These are phyloP conservation scores for Pleurotus platypus DNA, from an alignment of 768 basidiomycete species.

Conservation along the genomic window DNA sequence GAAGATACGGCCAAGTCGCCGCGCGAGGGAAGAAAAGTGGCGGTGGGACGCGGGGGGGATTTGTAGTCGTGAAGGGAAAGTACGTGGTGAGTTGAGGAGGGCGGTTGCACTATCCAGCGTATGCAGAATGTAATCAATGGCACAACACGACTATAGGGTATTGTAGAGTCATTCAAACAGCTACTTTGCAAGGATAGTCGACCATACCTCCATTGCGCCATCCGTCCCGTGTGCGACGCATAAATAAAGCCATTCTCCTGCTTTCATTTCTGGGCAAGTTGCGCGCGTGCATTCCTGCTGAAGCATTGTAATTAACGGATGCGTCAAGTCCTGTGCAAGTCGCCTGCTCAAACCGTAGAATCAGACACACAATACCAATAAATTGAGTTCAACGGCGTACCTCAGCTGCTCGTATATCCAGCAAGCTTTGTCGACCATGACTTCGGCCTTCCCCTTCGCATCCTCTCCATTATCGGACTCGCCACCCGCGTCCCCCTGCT, in stretches of 20 bases:
- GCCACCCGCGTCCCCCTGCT: constrained; percentile 5
- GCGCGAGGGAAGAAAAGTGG: constrained; percentile 88
- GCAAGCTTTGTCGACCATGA: constrained; percentile 73
- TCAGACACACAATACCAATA: neutral
- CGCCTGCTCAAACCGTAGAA: constrained; percentile 45
- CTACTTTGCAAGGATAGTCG: too few relatives aligned
- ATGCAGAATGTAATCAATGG: constrained; percentile 93
- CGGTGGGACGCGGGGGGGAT: constrained; percentile 78
- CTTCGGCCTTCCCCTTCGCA: constrained; percentile 35
- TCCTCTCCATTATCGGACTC: constrained; percentile 24
- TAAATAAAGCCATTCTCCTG: constrained; percentile 96
- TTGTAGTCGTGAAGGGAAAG: constrained; percentile 87
- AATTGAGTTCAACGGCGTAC: constrained; percentile 21
- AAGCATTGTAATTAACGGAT: constrained; percentile 79
- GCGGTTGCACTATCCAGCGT: constrained; percentile 93
- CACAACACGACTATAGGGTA: constrained; percentile 77
- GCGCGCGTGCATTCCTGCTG: constrained; percentile 84
- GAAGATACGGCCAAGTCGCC: constrained; percentile 91
- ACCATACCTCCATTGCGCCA: constrained; percentile 76
- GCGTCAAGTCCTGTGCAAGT: constrained; percentile 82
- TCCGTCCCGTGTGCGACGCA: constrained; percentile 94
- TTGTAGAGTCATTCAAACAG: neutral
- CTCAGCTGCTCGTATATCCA: constrained; percentile 73
- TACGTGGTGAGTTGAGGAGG: constrained; percentile 83
- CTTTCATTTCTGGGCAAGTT: constrained; percentile 96